Conservation (phyloP, 306 rosid species). For the Argentina anserina region DNA sequence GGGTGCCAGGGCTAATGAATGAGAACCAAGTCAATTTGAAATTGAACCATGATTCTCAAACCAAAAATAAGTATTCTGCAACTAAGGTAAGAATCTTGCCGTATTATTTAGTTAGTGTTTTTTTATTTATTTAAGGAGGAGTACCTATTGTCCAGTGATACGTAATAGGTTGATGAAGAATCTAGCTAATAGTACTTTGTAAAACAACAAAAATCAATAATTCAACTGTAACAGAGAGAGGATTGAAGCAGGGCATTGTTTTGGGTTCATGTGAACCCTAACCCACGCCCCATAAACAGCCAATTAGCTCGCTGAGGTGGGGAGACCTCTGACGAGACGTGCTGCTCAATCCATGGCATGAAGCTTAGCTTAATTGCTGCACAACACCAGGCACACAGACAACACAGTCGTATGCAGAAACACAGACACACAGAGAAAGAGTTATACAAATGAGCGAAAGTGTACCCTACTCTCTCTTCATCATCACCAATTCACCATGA, state of each 20-base stretch:
- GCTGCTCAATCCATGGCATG: conserved; percentile 27
- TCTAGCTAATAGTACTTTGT: background rate
- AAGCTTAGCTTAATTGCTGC: conserved; percentile 7
- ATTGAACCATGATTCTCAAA: no score
- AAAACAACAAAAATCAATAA: background rate
- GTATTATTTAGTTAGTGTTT: no score
- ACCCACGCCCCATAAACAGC: conserved; percentile 35
- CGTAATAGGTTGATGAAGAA: no score
- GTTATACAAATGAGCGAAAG: conserved; percentile 6
- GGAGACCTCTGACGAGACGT: conserved; percentile 65
- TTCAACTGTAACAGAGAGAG: background rate
- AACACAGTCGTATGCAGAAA: background rate
- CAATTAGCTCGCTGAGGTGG: conserved; percentile 37
- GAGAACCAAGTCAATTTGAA: no score
- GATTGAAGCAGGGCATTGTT: background rate
- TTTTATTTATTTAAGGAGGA: no score
- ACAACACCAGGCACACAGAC: background rate
- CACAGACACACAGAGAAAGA: background rate
- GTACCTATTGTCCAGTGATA: no score
- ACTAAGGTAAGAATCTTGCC: no score
- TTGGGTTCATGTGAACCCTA: conserved; percentile 34
- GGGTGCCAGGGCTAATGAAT: no score
- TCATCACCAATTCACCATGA: conserved; percentile 19
- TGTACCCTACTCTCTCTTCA: background rate
- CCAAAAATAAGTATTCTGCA: no score